Conservation (phyloP, 1,139 yeast species). For the Kurtzmaniella quercitrusa region DNA sequence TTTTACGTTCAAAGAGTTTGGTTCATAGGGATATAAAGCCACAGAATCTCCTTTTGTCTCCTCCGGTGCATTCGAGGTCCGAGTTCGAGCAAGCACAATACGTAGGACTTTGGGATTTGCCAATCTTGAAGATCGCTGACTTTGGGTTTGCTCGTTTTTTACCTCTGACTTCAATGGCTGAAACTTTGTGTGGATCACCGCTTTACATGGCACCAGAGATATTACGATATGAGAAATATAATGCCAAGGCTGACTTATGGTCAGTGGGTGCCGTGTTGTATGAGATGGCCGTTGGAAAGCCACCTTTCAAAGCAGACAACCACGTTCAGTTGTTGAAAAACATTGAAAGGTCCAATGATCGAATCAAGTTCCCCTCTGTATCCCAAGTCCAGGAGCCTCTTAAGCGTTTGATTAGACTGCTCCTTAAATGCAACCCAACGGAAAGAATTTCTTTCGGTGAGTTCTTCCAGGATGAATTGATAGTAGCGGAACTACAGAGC, state of each 20-base stretch:
- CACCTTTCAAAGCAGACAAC: conserved; percentile 91
- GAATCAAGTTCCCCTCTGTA: conserved; percentile 66
- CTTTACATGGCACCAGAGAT: conserved; percentile 98
- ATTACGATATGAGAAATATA: conserved; percentile 86
- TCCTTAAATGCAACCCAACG: conserved; percentile 79
- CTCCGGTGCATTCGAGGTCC: conserved; percentile 59
- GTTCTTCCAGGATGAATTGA: conserved; percentile 67
- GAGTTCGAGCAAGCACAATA: conserved; percentile 56
- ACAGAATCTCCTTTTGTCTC: conserved; percentile 79
- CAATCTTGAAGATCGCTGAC: conserved; percentile 89
- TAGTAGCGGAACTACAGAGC: conserved; percentile 43
- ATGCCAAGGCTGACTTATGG: conserved; percentile 97
- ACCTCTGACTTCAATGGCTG: conserved; percentile 92
- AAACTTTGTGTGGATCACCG: conserved; percentile 95
- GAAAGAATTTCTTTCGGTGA: conserved; percentile 86
- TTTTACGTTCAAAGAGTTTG: conserved; percentile 74
- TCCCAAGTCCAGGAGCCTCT: conserved; percentile 61
- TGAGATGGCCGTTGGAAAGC: conserved; percentile 93
- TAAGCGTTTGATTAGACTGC: conserved; percentile 64
- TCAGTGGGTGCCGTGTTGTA: conserved; percentile 94
- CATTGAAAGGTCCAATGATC: conserved; percentile 78
- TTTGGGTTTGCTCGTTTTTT: conserved; percentile 95
- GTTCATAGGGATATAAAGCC: conserved; percentile 96
- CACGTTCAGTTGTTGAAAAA: conserved; percentile 84
- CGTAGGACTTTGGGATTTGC: conserved; percentile 84